Conservation (phyloP, 805 yeast genomes). For the Cyberlindnera petersonii region DNA sequence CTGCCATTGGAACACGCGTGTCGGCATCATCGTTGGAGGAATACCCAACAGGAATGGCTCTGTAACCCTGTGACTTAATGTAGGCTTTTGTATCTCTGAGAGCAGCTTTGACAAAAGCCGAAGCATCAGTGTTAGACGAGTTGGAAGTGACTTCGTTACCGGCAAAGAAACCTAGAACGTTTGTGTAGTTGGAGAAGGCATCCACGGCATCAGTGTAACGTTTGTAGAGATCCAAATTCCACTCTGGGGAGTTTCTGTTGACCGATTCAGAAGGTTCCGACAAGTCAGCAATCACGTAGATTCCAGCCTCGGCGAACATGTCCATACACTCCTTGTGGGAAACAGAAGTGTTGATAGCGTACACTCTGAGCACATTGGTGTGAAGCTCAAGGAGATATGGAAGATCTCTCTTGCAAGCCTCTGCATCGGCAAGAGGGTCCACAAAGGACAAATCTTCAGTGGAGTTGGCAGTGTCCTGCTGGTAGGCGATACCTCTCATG, state of each 20-base stretch:
- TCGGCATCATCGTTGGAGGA: slow-evolving; percentile 78
- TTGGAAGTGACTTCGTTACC: slow-evolving; percentile 88
- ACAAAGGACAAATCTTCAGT: slow-evolving; percentile 32
- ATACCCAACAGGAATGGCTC: slow-evolving; percentile 81
- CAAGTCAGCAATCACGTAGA: slow-evolving; percentile 79
- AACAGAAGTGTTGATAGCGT: slow-evolving; percentile 63
- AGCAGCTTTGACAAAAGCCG: slow-evolving; percentile 88
- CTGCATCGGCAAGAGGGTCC: slow-evolving; percentile 68
- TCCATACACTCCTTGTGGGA: slow-evolving; percentile 72
- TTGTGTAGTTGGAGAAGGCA: slow-evolving; percentile 62
- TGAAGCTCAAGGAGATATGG: slow-evolving; percentile 57
- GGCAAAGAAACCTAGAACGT: slow-evolving; percentile 84
- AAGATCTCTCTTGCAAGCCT: slow-evolving; percentile 65
- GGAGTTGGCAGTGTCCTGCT: slow-evolving; percentile 52
- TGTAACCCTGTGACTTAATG: slow-evolving; percentile 58
- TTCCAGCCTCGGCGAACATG: slow-evolving; percentile 69
- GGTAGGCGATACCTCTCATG: slow-evolving; percentile 75
- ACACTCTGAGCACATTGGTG: slow-evolving; percentile 71
- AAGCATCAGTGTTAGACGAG: slow-evolving; percentile 66
- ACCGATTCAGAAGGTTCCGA: slow-evolving; percentile 72
- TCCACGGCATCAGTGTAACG: slow-evolving; percentile 78
- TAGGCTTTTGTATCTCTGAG: slow-evolving; percentile 75
- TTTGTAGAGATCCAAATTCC: slow-evolving; percentile 62
- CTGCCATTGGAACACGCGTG: slow-evolving; percentile 70
- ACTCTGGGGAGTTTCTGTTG: slow-evolving; percentile 63